Evolutionary conservation across 306 rosid species (phyloP), one percentile per base, ranked within the genome.

Genomic region (Hippophae gyantsensis): DNA sequence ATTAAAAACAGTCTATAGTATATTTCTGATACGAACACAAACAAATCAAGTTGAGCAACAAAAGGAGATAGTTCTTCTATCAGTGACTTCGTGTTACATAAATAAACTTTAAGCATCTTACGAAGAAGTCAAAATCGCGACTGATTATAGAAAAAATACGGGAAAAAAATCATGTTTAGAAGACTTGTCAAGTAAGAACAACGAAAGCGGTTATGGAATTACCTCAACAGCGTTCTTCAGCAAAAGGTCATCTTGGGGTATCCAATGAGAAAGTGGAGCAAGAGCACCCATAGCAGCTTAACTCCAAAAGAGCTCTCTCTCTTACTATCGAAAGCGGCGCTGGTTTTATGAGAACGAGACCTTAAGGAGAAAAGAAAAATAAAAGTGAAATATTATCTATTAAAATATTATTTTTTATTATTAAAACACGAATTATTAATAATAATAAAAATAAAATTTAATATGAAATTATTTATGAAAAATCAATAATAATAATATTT

Each of bases 181-280:
- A 7, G 49, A 8, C 43, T 12, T 7, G 8, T 47, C 32, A 43
- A 62, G 56, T 58, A 42, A 42, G 47, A 62, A 60, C 38, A 49
- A 8, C 11, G 52, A 46, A 7, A 55, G 63, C 11, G 49, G 69
- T 55, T 9, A 54, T 8, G 9, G 46, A 44, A 7, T 42, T 66
- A 92, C 99, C 99, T 92, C 93, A 46, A 92, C 86, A 9, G 95
- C 86, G 81, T 80, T 88, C 71, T 78, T 88, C 49, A 92, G 89
- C 69, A 88, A 56, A 68, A 87, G 77, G 76, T 92, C 99, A 63
- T 92, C 99, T 18, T 82, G 81, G 8, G 90, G 84, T 62, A 63
- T 69, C 98, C 96, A 92, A 7, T 79, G 54, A 41, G 69, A 14
- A 51, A 72, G 26, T 6, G 89, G 73, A 65, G 83, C 79, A 13